A percentile compares a stretch with the other conserved stretches of the same genome.
Conservation (phyloP, 108 stramenopile species). For the Fragilariopsis cylindrus region DNA sequence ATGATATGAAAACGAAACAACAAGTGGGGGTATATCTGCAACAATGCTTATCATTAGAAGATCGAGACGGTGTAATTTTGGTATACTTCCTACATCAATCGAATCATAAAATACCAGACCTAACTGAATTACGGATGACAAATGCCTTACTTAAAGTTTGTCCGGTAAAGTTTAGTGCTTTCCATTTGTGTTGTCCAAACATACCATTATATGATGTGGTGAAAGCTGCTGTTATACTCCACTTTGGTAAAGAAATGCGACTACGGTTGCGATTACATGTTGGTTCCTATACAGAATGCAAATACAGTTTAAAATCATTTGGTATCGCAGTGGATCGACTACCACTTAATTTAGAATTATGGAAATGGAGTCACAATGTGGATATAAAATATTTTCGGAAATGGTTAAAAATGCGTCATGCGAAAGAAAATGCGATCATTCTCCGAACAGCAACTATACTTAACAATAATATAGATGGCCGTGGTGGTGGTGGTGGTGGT, state of each 20-base stretch:
- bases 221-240: background rate
- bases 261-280: slow-evolving; percentile 9
- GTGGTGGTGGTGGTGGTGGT: too few species aligned
- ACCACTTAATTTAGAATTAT: slow-evolving; percentile 7
- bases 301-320: slow-evolving; percentile 29
- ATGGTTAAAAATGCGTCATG: background rate
- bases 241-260: slow-evolving; percentile 15
- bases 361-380: background rate
- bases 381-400: background rate
- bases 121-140: background rate
- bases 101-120: background rate
- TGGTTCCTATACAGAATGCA: slow-evolving; percentile 30
- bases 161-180: slow-evolving; percentile 6
- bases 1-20: background rate
- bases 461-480: background rate
- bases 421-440: slow-evolving; percentile 8
- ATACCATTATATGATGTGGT: background rate
- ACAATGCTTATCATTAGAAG: background rate
- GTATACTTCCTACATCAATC: background rate
- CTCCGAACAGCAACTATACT: too few species aligned
- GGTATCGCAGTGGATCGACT: slow-evolving; percentile 24
- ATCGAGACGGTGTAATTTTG: background rate
- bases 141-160: background rate
- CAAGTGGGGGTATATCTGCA: slow-evolving; percentile 6
- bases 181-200: slow-evolving; percentile 6